Evolutionary conservation across 768 basidiomycete species (phyloP).

Genomic region (Trametes cingulata): DNA sequence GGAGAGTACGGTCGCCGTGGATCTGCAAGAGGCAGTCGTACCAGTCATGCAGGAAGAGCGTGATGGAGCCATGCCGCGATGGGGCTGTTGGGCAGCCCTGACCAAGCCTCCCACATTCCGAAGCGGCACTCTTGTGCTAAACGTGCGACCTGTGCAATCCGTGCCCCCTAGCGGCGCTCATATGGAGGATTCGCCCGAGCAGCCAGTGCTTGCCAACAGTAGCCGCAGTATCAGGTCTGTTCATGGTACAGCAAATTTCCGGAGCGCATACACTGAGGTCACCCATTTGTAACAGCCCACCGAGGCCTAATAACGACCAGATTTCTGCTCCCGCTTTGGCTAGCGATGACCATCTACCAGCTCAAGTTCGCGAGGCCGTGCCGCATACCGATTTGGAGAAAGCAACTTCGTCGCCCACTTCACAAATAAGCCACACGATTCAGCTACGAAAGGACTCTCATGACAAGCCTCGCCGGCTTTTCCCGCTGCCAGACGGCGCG

Average conservation of each 20-base stretch:
- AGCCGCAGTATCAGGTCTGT: not conserved
- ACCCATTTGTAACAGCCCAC: too few species aligned
- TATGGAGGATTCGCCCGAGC: not conserved
- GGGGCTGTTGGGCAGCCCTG: not conserved
- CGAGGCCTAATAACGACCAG: too few species aligned
- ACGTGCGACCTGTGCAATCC: not conserved
- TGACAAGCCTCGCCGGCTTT: conserved; percentile 44
- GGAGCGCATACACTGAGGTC: not conserved
- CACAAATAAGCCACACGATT: not conserved
- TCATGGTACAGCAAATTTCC: not conserved
- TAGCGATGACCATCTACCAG: too few species aligned
- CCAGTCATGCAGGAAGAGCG: too few species aligned
- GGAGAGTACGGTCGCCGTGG: too few species aligned
- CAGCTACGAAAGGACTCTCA: conserved; percentile 26
- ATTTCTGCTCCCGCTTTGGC: too few species aligned
- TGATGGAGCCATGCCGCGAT: not conserved
- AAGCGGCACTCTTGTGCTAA: not conserved
- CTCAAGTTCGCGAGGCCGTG: too few species aligned
- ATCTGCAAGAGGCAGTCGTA: too few species aligned
- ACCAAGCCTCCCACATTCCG: not conserved
- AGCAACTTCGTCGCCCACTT: not conserved
- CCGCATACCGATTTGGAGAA: too few species aligned
- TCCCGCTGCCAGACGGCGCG: conserved; percentile 26
- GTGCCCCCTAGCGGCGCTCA: too few species aligned
- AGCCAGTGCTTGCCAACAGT: not conserved